Evolutionary conservation across 169 alveolate genomes (phyloP).

Genomic region (Plasmodium adleri): DNA sequence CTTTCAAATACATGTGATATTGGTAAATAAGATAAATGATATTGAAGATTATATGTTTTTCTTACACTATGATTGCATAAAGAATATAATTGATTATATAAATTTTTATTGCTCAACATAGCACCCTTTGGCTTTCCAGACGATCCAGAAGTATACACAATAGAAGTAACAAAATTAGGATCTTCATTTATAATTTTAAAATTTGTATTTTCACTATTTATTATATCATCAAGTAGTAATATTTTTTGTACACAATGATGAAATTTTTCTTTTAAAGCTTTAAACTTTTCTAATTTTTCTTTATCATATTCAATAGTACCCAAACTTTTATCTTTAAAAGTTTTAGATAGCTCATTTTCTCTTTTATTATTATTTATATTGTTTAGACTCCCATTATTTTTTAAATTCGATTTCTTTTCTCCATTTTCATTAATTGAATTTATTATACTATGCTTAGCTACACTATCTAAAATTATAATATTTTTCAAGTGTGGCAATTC

Average conservation of each 20-base stretch:
- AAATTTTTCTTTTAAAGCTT: background rate
- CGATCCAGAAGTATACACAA: conserved; percentile 98
- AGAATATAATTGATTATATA: conserved; percentile 17
- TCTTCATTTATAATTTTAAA: background rate
- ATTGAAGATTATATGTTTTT: background rate
- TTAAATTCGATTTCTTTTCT: no score
- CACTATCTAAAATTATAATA: conserved; percentile 25
- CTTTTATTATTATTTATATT: background rate
- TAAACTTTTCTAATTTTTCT: background rate
- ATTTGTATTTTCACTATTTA: background rate
- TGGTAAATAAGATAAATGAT: conserved; percentile 94
- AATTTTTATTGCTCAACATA: conserved; percentile 89
- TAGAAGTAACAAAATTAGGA: conserved; percentile 89
- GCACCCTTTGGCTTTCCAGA: conserved; percentile 99
- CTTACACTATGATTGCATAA: background rate
- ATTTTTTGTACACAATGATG: background rate
- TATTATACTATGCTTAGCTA: background rate
- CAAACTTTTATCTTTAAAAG: background rate
- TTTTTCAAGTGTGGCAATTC: conserved; percentile 40
- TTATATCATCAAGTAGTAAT: background rate
- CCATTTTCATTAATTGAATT: no score
- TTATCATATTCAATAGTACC: background rate
- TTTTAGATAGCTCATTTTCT: no score
- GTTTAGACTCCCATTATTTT: no score
- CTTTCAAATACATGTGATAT: conserved; percentile 97